Evolutionary conservation across 2,329 filamentous ascomycete species (phyloP), one percentile per base, ranked within the genome.

Genomic region (Fusarium sp.): DNA sequence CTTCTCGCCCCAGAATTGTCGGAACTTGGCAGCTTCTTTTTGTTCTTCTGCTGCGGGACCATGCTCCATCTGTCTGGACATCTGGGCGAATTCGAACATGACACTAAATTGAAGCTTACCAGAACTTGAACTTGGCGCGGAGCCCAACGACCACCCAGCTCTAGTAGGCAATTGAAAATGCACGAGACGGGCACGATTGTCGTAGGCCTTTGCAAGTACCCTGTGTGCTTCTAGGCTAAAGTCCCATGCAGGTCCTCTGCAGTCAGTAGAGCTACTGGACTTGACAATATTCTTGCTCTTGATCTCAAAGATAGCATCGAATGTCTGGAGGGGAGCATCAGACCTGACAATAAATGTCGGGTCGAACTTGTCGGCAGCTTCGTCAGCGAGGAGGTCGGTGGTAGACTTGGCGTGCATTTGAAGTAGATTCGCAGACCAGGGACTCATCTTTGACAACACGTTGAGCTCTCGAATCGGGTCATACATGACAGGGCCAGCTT

Each of bases 1-100:
- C 81, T 96, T 97, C 15, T 96, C 92, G 12, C 96, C 96, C 96
- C 97, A 99, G 80, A 99, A 98, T 39, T 92, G 90, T 41, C 94
- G 93, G 81, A 98, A 99, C 38, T 88, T 88, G 15, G 91, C 90
- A 31, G 95, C 93, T 72, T 94, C 94, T 73, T 93, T 91, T 82
- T 96, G 95, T 69, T 96, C 90, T 79, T 98, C 95, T 5, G 94
- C 94, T 2, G 92, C 85, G 10, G 96, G 96, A 1, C 96, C 96
- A 80, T 95, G 93, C 75, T 99, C 96, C 71, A 98, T 93, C 52
- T 91, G 88, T 38, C 95, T 92, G 63, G 88, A 86, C 78, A 92
- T 91, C 75, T 94, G 93, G 42, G 89, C 86, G 3, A 93, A 87
- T 76, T 98, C 90, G 54, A 96, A 91, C 15, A 93, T 83, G 45